Evolutionary conservation across 495 filamentous ascomycete species (phyloP), one percentile per base, ranked within the genome.

Genomic region (Oleoguttula mirabilis): DNA sequence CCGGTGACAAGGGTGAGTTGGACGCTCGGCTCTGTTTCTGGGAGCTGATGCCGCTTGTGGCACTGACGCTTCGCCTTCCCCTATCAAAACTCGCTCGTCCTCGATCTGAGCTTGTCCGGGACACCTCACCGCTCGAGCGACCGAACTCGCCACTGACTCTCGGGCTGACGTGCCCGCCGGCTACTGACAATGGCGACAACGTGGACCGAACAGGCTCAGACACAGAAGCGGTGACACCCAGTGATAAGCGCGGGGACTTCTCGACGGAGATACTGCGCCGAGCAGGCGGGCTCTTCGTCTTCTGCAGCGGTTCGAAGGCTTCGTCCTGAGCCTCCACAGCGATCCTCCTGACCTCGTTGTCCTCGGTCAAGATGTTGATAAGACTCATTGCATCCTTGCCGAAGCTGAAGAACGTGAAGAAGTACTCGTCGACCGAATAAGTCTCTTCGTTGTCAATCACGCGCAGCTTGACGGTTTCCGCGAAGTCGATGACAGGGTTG

Each of bases 391-490:
- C 90, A 44, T 95, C 84, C 54, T 83, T 77, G 5, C 85, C 85
- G 37, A 77, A 82, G 47, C 76, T 80, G 56, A 94, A 94, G 60
- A 96, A 96, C 0, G 88, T 84, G 59, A 98, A 96, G 56, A 88
- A 96, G 60, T 95, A 94, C 83, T 98, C 90, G 52, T 98, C 90
- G 42, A 96, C 84, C 3, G 85, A 86, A 63, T 79, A 94, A 6
- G 86, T 90, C 55, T 95, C 90, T 41, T 85, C 80, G 48, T 82
- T 88, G 50, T 95, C 87, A 36, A 94, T 75, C 16, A 94, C 85
- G 15, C 86, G 72, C 35, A 98, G 79, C 61, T 92, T 96, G 62
- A 94, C 79, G 0, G 90, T 98, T 41, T 95, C 84, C 16, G 87
- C 85, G 62, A 90, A 84, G 39, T 93, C 87, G 28, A 90, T 72